Evolutionary conservation across 768 basidiomycete species (phyloP), one percentile per base, ranked within the genome.

Genomic region (Trametes coccinea): DNA sequence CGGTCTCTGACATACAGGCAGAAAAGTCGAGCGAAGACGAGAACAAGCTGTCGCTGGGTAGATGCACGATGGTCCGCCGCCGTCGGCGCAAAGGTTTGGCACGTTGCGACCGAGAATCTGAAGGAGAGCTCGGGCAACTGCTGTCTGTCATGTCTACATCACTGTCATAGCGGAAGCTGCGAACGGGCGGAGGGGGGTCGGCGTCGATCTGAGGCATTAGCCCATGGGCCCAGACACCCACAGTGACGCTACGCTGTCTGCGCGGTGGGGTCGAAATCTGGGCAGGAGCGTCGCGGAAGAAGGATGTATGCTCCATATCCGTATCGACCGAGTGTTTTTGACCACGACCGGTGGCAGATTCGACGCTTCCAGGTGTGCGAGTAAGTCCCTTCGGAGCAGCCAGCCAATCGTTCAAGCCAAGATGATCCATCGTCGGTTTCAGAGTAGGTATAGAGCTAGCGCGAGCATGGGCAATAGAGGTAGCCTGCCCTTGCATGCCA

Each of bases 11-110:
- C 62, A 59, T 59, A 14, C 65, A 60, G 0, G 66, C 57, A 29
- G 69, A 72, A 53, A 72, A 72, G 41, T 72, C 69, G 5, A 72
- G 65, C 11, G 67, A 66, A 27, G 71, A 69, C 2, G 71, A 72
- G 58, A 72, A 72, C n/a, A 70, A 61, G 30, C 67, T 69, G 48
- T 70, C 69, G 46, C 62, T 65, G 13, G 71, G 63, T 31, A 67
- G 61, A 46, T 70, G 67, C 22, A 68, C 67, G 27, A 70, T 65
- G 2, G 69, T 69, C 14, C 69, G 66, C 6, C 71, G 69, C 6
- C 70, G 65, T 41, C 68, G 50, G 40, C 70, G 68, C 16, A 54
- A 51, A 33, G 69, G 59, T 30, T 56, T 49, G 27, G 27, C 56
- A 37, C 56, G 56, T 39, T 4, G 62, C 3, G 57, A 30, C 3